Evolutionary conservation across 495 filamentous ascomycete species (phyloP), one percentile per base, ranked within the genome.

Genomic region (Lophiotrema nucula): DNA sequence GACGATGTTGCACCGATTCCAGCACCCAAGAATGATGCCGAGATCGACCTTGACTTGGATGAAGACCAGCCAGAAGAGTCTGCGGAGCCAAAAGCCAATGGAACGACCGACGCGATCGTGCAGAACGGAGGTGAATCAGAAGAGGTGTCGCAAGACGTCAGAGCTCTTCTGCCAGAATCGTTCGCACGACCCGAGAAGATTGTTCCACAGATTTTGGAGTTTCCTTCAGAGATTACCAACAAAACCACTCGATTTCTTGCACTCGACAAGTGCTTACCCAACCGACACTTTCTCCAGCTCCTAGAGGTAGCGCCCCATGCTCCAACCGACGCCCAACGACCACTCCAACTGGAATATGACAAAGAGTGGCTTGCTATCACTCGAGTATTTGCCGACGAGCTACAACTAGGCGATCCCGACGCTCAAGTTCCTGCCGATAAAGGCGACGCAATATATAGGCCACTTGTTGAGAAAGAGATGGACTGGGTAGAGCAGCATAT

Each of bases 341-440:
- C 73, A 1, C 66, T 73, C 43, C 68, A 70, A 4, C 81, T 97
- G 3, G 71, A 83, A 27, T 97, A 97, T 69, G 93, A 98, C 70
- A 83, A 84, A 25, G 93, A 98, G 74, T 98, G 92, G 92, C 83
- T 97, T 2, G 86, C 93, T 6, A 96, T 98, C 60, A 88, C 85
- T 1, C 89, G 92, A 13, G 84, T 84, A 1, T 92, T 96, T 65
- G 83, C 86, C 23, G 56, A 76, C 0, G 74, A 81, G 28, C 73
- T 90, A 16, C 2, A 65, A 70, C 4, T 91, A 28, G 86, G 86
- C 24, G 74, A 88, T 60, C 75, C 73, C 2, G 67, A 55, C 11
- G 76, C 78, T 0, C 64, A 61, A 8, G 59, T 74, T 0, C 74
- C 87, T 0, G 62, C 69, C 0, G 72, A 89, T 55, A 72, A 77